A percentile compares a stretch with the other conserved stretches of the same genome.
phyloP scores from a whole-genome alignment of 1,284 basidiomycete species.

The Flammula alnicola region DNA sequence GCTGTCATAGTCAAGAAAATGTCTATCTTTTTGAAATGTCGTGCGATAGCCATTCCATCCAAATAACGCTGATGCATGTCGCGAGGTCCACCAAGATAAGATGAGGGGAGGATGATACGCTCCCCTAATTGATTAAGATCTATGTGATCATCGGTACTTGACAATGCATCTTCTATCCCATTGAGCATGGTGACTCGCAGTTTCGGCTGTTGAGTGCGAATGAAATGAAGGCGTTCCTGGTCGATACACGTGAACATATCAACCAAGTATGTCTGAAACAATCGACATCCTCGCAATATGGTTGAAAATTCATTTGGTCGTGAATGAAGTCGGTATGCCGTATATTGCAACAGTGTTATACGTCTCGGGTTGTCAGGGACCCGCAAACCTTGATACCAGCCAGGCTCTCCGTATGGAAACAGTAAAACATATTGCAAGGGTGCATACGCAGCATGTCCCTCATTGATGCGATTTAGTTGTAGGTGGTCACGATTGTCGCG shows the following conservation, averaged over 20 bases:
- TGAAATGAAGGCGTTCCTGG: slow-evolving; percentile 33
- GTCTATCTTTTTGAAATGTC: slow-evolving; percentile 37
- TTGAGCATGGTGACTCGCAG: slow-evolving; percentile 40
- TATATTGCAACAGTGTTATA: slow-evolving; percentile 32
- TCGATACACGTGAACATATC: slow-evolving; percentile 40
- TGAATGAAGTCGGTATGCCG: slow-evolving; percentile 37
- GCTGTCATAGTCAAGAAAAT: slow-evolving; percentile 51
- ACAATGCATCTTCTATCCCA: slow-evolving; percentile 39
- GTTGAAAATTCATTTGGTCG: slow-evolving; percentile 27
- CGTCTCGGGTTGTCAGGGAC: not conserved
- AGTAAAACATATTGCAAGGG: slow-evolving; percentile 28
- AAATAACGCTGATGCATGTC: slow-evolving; percentile 46
- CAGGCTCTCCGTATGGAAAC: slow-evolving; percentile 33
- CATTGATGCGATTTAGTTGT: slow-evolving; percentile 18
- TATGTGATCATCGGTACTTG: slow-evolving; percentile 26
- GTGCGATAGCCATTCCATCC: slow-evolving; percentile 47
- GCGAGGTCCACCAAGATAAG: slow-evolving; percentile 38
- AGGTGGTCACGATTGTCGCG: not conserved
- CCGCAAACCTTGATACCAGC: slow-evolving; percentile 40
- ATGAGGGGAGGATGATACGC: slow-evolving; percentile 41
- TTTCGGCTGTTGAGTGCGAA: slow-evolving; percentile 37
- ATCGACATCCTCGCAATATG: slow-evolving; percentile 37
- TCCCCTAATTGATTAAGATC: slow-evolving; percentile 35
- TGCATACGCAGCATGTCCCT: slow-evolving; percentile 23
- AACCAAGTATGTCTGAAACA: slow-evolving; percentile 46